Evolutionary conservation across 257 asterid species (phyloP), one percentile per base, ranked within the genome.

Genomic region (Fraxinus pennsylvanica): DNA sequence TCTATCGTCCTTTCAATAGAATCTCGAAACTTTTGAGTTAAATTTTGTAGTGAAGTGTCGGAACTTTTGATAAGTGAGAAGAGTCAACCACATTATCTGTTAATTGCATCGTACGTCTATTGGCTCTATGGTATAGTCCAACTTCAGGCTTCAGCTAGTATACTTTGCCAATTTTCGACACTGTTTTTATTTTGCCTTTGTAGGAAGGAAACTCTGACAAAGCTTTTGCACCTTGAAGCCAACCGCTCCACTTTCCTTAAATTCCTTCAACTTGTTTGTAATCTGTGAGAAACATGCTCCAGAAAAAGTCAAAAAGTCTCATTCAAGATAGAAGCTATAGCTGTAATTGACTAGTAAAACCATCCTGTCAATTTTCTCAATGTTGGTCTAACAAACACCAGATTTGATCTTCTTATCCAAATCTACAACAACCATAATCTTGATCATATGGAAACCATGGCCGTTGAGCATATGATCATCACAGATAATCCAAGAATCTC

Each of bases 401-500:
- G 35, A 61, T 50, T 75, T n/a, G 9, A 41, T 7, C 15, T 14
- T 19, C 61, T 43, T 14, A 21, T 45, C 21, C 33, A 45, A 50
- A 21, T 43, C 29, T 54, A 3, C 72, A 54, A 59, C 22, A 21
- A 72, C 29, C 61, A 30, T 1, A 7, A 35, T 38, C 41, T 61
- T 61, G 74, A 74, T 43, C 54, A 12, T 15, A 43, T 39, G 47
- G 38, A 41, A 75, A 21, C 8, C 32, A 85, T 85, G 87, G 86
- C 87, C 12, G 80, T 83, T 77, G 89, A 63, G 10, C 69, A 83
- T 72, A 77, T 68, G 85, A 79, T 59, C 15, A 10, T 10, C 45
- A 67, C 84, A 73, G 89, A 87, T 45, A 71, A 57, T 71, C 77
- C 82, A 81, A 83, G 87, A 79, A 85, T 83, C 75, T 85, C 87